These are phyloP conservation scores for Hagleromyces aurorensis DNA, from an alignment of 805 yeast species.

Conservation along the genomic window DNA sequence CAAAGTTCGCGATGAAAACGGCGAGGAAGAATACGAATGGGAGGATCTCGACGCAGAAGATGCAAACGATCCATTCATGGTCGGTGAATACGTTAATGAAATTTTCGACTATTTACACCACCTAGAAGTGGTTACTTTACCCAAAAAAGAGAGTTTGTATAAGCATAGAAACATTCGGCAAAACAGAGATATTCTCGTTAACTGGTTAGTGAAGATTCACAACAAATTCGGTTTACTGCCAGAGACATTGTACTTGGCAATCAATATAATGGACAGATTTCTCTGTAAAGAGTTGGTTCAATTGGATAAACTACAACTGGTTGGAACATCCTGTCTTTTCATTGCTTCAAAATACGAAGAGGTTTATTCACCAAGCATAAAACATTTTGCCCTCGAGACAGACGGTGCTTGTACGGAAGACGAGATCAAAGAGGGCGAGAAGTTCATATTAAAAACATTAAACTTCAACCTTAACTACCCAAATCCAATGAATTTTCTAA, in stretches of 20 bases:
- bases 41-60: conserved; percentile 79
- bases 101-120: conserved; percentile 74
- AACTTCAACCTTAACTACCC: conserved; percentile 78
- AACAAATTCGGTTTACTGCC: conserved; percentile 75
- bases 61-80: conserved; percentile 80
- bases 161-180: conserved; percentile 38
- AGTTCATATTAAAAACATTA: conserved; percentile 63
- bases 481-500: conserved; percentile 85
- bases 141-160: conserved; percentile 35
- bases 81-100: conserved; percentile 82
- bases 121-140: conserved; percentile 65
- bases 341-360: conserved; percentile 93
- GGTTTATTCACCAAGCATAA: conserved; percentile 80
- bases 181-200: conserved; percentile 73
- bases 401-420: conserved; percentile 79
- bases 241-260: conserved; percentile 77
- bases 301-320: conserved; percentile 71
- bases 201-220: conserved; percentile 91
- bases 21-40: conserved; percentile 40
- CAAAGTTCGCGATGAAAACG: conserved; percentile 27
- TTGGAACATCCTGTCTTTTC: conserved; percentile 80
- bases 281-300: conserved; percentile 71
- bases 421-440: conserved; percentile 81
- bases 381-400: conserved; percentile 78
- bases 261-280: conserved; percentile 82